These are phyloP conservation scores for Cyclotella kingstonii DNA, from an alignment of 108 stramenopile genomes.

Conservation along the genomic window DNA sequence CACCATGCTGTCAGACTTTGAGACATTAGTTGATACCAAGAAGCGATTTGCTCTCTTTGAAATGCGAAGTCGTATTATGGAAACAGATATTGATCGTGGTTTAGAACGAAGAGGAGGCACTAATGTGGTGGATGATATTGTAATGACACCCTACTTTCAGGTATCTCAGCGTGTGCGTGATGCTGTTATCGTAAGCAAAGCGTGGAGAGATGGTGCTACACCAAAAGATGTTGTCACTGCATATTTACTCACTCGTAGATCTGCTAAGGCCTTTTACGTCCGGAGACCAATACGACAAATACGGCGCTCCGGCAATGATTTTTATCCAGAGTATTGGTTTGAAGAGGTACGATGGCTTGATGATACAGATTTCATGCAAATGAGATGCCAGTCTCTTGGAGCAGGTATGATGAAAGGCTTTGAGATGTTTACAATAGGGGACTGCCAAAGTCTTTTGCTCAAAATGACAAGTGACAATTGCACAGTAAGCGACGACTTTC, in stretches of 20 bases:
- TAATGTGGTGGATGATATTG: conserved; percentile 74
- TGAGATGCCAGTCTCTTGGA: conserved; percentile 77
- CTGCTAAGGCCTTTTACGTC: conserved; percentile 55
- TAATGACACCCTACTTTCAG: conserved; percentile 68
- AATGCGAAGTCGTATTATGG: conserved; percentile 90
- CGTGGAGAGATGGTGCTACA: conserved; percentile 84
- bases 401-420: conserved; percentile 75
- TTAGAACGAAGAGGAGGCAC: conserved; percentile 81
- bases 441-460: conserved; percentile 84
- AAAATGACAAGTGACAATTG: conserved; percentile 81
- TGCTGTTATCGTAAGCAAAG: conserved; percentile 85
- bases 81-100: conserved; percentile 86
- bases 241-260: conserved; percentile 60
- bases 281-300: conserved; percentile 34
- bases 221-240: conserved; percentile 79
- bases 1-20: conserved; percentile 47
- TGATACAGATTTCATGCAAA: conserved; percentile 69
- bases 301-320: conserved; percentile 19
- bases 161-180: conserved; percentile 76
- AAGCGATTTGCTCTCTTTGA: conserved; percentile 85
- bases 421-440: conserved; percentile 89
- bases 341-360: conserved; percentile 81
- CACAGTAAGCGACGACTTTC: conserved; percentile 39
- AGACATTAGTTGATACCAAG: conserved; percentile 69
- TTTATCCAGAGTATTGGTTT: conserved; percentile 47